These are phyloP conservation scores for Fusarium acutatum DNA, from an alignment of 2,329 filamentous ascomycete genomes.

Conservation along the genomic window DNA sequence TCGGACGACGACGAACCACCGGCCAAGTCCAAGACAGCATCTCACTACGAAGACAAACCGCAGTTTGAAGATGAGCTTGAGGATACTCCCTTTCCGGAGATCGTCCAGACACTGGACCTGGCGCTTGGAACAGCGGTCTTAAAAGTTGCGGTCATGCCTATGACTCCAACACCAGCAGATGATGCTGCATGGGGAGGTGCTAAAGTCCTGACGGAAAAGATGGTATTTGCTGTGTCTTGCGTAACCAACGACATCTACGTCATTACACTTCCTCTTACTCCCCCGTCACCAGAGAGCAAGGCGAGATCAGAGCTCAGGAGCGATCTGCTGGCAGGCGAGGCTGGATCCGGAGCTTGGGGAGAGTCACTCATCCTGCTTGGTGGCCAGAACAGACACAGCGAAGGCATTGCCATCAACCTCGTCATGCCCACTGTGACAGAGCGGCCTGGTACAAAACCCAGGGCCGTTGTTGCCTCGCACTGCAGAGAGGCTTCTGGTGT, in stretches of 20 bases:
- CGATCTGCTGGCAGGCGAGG: slow-evolving; percentile 61
- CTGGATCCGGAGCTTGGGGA: slow-evolving; percentile 70
- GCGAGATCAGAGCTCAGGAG: slow-evolving; percentile 60
- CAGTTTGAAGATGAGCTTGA: slow-evolving; percentile 65
- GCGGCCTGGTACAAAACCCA: slow-evolving; percentile 46
- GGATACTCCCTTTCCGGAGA: slow-evolving; percentile 61
- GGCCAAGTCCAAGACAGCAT: slow-evolving; percentile 44
- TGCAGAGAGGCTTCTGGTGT: slow-evolving; percentile 67
- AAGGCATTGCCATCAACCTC: slow-evolving; percentile 65
- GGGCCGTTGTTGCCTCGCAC: slow-evolving; percentile 67
- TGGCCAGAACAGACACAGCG: slow-evolving; percentile 62
- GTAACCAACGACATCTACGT: slow-evolving; percentile 65
- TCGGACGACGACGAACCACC: slow-evolving; percentile 66
- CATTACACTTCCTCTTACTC: slow-evolving; percentile 67
- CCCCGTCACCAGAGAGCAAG: slow-evolving; percentile 69
- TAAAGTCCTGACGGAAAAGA: slow-evolving; percentile 62
- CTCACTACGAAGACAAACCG: slow-evolving; percentile 61
- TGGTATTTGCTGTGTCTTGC: slow-evolving; percentile 69
- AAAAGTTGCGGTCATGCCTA: slow-evolving; percentile 64
- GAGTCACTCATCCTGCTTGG: slow-evolving; percentile 64
- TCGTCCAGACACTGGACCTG: slow-evolving; percentile 69
- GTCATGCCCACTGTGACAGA: slow-evolving; percentile 54
- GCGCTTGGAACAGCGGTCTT: slow-evolving; percentile 64
- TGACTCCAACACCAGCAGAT: slow-evolving; percentile 57
- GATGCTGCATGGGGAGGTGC: slow-evolving; percentile 58